A percentile compares a stretch with the other conserved stretches of the same genome.
Conservation (phyloP, 2,329 filamentous ascomycete species). For the Fonsecaea erecta region DNA sequence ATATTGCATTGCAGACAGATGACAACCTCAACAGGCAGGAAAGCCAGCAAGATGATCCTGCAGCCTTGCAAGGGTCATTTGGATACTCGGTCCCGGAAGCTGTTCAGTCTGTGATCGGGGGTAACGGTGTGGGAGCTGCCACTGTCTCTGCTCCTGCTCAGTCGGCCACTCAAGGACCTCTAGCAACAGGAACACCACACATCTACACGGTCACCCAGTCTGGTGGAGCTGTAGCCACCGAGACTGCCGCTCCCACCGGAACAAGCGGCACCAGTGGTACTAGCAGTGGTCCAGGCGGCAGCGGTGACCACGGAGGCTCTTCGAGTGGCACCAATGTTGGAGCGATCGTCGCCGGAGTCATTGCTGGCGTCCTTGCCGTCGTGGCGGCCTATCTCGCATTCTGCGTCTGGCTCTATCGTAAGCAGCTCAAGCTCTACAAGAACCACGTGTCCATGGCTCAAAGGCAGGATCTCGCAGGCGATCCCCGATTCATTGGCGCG, state of each 20-base stretch:
- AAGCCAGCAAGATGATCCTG: constrained; percentile 57
- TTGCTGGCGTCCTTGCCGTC: constrained; percentile 69
- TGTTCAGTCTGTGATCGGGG: constrained; percentile 70
- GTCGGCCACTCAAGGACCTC: constrained; percentile 68
- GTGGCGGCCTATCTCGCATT: constrained; percentile 75
- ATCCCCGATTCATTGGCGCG: constrained; percentile 37
- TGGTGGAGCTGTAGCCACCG: constrained; percentile 49
- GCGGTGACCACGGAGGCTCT: constrained; percentile 22
- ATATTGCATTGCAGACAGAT: constrained; percentile 65
- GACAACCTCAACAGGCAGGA: constrained; percentile 55
- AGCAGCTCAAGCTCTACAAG: constrained; percentile 72
- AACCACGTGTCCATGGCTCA: constrained; percentile 70
- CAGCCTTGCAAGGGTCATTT: constrained; percentile 62
- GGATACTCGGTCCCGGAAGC: constrained; percentile 72
- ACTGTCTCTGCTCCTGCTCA: constrained; percentile 68
- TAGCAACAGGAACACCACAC: constrained; percentile 70
- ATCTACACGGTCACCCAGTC: constrained; percentile 66
- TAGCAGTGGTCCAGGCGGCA: constrained; percentile 3
- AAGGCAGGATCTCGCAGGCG: constrained; percentile 56
- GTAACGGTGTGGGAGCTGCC: constrained; percentile 68
- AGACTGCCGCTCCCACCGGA: constrained; percentile 45
- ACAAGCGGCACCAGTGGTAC: constrained; percentile 52
- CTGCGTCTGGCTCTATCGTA: constrained; percentile 76
- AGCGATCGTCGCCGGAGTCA: constrained; percentile 62
- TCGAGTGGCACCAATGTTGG: constrained; percentile 53